Evolutionary conservation across 805 yeast genomes (phyloP), one percentile per base, ranked within the genome.

Genomic region (Saturnispora gosingensis): DNA sequence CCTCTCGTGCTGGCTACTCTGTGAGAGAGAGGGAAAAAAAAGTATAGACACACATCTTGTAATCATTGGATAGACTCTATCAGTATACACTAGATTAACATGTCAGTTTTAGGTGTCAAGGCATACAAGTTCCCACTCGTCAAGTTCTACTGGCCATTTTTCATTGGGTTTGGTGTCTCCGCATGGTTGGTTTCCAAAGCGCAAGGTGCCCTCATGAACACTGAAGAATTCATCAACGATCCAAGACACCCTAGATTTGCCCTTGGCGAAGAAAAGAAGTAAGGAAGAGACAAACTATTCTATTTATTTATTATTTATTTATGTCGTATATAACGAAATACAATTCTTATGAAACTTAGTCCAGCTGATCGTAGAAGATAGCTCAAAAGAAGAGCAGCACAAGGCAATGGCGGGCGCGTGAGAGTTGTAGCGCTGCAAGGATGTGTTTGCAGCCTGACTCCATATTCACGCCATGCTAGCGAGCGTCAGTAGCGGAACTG

Each of bases 181-280:
- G 83, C 80, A 77, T 83, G 73, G 74, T 76, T 82, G 60, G 74
- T 87, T 63, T 77, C 80, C 69, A 81, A 82, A 74, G 83, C 80
- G 50, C 82, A 88, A 57, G 71, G 69, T 55, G 83, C 84, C 56
- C 77, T 87, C 61, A 74, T 81, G 70, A 75, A 82, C 77, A 76
- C 91, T 55, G 78, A 77, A 57, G 95, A 87, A 73, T 88, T 82
- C 77, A 81, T 83, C 73, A 88, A 88, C 71, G 96, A 88, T 74
- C 96, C 97, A 75, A 86, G 96, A 79, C 88, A 88, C 77, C 97
- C 97, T 72, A 84, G 95, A 75, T 85, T 87, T 68, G 73, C 64
- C 59, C 54, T 55, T 52, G 70, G 69, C 58, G 68, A 66, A 50
- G 68, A 61, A 54, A 54, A 60, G 61, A 66, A 65, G 62, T 66